Conservation (phyloP, 495 filamentous ascomycete genomes). For the Bombardia bombarda region DNA sequence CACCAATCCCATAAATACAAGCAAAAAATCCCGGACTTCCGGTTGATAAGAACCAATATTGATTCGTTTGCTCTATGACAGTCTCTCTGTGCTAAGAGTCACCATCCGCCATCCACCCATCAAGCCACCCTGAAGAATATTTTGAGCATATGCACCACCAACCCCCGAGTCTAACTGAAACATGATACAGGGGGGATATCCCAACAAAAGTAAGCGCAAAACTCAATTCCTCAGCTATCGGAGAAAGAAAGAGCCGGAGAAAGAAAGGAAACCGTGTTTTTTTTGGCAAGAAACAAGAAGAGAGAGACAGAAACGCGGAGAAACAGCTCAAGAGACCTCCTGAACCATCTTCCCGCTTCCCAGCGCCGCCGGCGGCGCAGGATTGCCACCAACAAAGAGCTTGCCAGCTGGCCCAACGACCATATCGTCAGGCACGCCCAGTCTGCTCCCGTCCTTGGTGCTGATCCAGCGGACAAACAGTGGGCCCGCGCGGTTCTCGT, state of each 20-base stretch:
- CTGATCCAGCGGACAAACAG: slow-evolving; percentile 75
- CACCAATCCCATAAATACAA: too few relatives aligned
- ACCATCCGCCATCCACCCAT: neutral
- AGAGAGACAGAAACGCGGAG: neutral
- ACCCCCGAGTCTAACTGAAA: too few relatives aligned
- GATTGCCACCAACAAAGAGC: slow-evolving; percentile 41
- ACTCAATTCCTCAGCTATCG: too few relatives aligned
- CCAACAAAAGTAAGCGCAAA: too few relatives aligned
- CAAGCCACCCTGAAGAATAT: too few relatives aligned
- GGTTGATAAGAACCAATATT: neutral
- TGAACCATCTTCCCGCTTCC: slow-evolving; percentile 39
- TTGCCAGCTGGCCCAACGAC: slow-evolving; percentile 58
- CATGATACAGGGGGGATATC: too few relatives aligned
- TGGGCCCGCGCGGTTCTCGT: slow-evolving; percentile 51
- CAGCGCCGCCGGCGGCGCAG: too few relatives aligned
- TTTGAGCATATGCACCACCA: too few relatives aligned
- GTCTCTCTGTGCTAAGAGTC: neutral
- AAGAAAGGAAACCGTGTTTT: too few relatives aligned
- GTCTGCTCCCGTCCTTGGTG: slow-evolving; percentile 54
- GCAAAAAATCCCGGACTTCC: neutral
- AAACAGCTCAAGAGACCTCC: slow-evolving; percentile 25
- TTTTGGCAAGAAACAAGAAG: neutral
- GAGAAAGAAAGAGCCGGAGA: too few relatives aligned
- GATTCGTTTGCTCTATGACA: neutral
- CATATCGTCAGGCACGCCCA: slow-evolving; percentile 81